phyloP scores from a whole-genome alignment of 1,139 yeast species.

The Suhomyces yuchorum region DNA sequence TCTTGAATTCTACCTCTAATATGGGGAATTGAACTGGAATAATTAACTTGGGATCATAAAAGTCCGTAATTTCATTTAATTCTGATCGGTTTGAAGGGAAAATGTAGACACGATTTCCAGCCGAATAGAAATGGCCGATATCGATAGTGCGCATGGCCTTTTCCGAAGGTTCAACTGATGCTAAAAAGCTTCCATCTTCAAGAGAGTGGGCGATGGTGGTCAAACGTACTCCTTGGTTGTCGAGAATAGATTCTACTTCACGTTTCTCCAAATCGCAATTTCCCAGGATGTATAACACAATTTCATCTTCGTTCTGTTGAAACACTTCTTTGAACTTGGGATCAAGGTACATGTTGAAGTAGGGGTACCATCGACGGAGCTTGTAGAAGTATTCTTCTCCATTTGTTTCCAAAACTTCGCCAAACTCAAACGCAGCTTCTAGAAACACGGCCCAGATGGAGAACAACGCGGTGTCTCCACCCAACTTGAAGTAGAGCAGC shows the following conservation, averaged over 20 bases:
- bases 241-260: background rate
- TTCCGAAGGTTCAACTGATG: background rate
- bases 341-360: background rate
- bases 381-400: background rate
- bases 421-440: background rate
- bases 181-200: no score
- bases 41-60: background rate
- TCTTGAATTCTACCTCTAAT: background rate
- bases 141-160: background rate
- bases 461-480: background rate
- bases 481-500: background rate
- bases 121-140: background rate
- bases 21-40: background rate
- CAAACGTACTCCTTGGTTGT: no score
- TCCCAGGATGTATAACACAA: background rate
- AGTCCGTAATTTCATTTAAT: no score
- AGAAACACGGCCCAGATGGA: background rate
- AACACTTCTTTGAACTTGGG: background rate
- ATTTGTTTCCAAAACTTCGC: background rate
- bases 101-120: background rate
- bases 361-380: background rate
- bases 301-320: background rate
- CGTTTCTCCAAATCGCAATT: background rate
- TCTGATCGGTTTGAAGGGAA: no score
- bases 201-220: no score